Evolutionary conservation across 176 grass and related monocot genomes (phyloP).

Genomic region (Aegilops speltoides): DNA sequence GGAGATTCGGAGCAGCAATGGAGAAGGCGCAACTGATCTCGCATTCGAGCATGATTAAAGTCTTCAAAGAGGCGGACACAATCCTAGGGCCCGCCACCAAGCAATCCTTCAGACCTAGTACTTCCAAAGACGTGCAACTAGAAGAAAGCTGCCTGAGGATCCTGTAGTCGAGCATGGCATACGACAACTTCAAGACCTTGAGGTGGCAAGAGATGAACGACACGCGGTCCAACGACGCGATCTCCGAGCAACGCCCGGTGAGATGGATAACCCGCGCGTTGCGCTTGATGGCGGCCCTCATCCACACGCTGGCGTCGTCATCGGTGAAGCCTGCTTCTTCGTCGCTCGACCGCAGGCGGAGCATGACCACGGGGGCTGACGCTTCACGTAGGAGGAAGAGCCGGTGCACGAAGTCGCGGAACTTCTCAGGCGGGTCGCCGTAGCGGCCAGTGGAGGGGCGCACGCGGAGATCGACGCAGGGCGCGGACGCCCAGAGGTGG

Average conservation of each 20-base stretch:
- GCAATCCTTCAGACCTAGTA: conserved; percentile 15
- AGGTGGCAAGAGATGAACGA: conserved; percentile 22
- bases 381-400: conserved; percentile 2
- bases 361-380: neutral
- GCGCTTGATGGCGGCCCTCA: neutral
- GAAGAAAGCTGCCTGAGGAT: neutral
- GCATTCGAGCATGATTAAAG: conserved; percentile 14
- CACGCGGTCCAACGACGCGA: neutral
- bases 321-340: neutral
- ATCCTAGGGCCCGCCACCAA: neutral
- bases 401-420: neutral
- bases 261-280: conserved; percentile 11
- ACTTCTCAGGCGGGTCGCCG: neutral
- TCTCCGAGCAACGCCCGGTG: neutral
- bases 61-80: conserved; percentile 14
- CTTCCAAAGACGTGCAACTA: conserved; percentile 27
- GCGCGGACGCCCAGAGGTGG: conserved; percentile 24
- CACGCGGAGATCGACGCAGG: conserved; percentile 11
- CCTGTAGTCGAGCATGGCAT: neutral
- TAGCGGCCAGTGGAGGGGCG: neutral
- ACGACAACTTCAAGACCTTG: conserved; percentile 9
- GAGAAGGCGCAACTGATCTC: neutral
- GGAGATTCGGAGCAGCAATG: conserved; percentile 20
- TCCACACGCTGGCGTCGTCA: conserved; percentile 17
- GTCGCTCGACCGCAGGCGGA: conserved; percentile 21